phyloP scores from a whole-genome alignment of 805 yeast species.

The Saturnispora diversa region DNA sequence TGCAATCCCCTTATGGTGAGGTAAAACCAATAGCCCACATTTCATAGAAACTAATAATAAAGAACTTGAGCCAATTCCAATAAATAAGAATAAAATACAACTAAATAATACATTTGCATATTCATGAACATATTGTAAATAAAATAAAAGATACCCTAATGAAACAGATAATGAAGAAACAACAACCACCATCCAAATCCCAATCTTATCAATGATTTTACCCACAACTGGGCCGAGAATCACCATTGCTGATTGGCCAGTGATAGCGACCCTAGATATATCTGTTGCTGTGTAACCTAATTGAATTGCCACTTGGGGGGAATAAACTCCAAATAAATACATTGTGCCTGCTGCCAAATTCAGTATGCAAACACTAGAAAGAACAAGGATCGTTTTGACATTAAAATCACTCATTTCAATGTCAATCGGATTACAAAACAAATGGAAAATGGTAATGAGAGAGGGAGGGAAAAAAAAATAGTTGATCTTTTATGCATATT shows the following conservation, averaged over 20 bases:
- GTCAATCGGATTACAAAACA: not conserved
- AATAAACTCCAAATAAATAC: conserved; percentile 67
- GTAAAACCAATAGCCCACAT: conserved; percentile 65
- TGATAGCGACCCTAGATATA: conserved; percentile 54
- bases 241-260: conserved; percentile 61
- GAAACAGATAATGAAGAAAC: conserved; percentile 43
- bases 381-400: conserved; percentile 15
- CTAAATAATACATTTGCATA: conserved; percentile 35
- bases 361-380: conserved; percentile 19
- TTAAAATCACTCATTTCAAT: not conserved
- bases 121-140: conserved; percentile 39
- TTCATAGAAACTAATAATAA: conserved; percentile 59
- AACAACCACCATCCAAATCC: conserved; percentile 46
- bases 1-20: conserved; percentile 62
- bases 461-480: not conserved
- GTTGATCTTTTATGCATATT: no score
- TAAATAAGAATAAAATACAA: conserved; percentile 39
- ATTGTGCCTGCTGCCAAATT: conserved; percentile 60
- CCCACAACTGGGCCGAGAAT: conserved; percentile 65
- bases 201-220: conserved; percentile 49
- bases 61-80: conserved; percentile 66
- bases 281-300: conserved; percentile 54
- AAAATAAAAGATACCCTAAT: conserved; percentile 49
- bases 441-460: not conserved
- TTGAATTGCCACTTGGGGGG: conserved; percentile 62